Evolutionary conservation across 345 rosid species (phyloP).

Genomic region (Acer campestre): DNA sequence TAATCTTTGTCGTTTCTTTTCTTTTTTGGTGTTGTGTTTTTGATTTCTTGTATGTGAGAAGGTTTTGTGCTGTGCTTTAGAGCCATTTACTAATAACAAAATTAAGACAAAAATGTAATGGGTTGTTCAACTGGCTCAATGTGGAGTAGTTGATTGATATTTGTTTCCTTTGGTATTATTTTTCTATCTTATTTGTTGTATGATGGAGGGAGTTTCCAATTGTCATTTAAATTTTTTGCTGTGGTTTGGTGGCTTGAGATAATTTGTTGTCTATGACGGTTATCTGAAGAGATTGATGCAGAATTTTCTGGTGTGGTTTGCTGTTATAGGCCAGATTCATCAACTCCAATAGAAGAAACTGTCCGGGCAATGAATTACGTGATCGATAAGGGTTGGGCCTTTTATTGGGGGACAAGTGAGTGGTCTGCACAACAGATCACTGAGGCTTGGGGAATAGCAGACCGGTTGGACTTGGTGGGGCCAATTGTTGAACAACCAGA

Average conservation of each 20-base stretch:
- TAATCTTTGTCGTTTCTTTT: neutral
- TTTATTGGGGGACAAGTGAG: conserved; percentile 99
- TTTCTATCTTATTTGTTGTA: neutral
- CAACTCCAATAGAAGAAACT: conserved; percentile 93
- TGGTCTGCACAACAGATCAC: conserved; percentile 99
- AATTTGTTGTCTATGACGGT: neutral
- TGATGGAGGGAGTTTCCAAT: neutral
- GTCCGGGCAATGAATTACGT: conserved; percentile 96
- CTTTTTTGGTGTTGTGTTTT: neutral
- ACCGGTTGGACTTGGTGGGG: conserved; percentile 83
- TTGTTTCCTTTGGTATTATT: neutral
- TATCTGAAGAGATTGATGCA: neutral
- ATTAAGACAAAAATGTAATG: neutral
- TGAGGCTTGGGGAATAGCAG: conserved; percentile 93
- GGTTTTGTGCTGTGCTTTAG: neutral
- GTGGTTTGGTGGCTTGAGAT: too few species aligned
- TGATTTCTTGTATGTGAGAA: neutral
- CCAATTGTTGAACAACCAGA: conserved; percentile 99
- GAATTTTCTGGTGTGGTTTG: conserved; percentile 11
- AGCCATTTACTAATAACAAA: too few species aligned
- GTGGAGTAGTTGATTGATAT: neutral
- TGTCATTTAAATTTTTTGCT: neutral
- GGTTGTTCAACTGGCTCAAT: neutral
- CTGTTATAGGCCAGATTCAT: conserved; percentile 71
- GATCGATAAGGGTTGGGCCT: conserved; percentile 98